Evolutionary conservation across 495 filamentous ascomycete species (phyloP), one percentile per base, ranked within the genome.

Genomic region (Cryomyces minteri): DNA sequence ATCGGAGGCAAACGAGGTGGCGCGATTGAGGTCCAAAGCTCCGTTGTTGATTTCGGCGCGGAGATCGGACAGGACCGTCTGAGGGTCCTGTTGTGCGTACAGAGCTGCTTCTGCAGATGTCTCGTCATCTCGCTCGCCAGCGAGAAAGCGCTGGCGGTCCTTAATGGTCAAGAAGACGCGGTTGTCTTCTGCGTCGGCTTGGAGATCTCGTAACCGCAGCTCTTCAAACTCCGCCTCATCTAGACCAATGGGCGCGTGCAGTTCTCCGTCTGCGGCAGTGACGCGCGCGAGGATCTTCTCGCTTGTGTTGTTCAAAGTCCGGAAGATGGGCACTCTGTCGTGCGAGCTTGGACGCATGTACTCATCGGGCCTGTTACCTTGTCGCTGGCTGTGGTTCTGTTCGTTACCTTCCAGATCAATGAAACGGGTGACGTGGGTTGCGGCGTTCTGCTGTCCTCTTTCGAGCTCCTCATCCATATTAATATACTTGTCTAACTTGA

Each of bases 361-460:
- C 14, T 78, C 55, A 55, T 95, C 88, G 32, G 84, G 82, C 40
- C 76, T 68, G 58, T 96, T 96, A 38, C 88, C 88, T 52, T 75
- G 69, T 48, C 65, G 72, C 55, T 81, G 74, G 51, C 73, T 82
- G 57, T 93, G 72, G 55, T 96, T 84, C 55, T 83, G 82, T 62
- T 96, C 90, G 56, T 98, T 98, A 31, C 80, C 90, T 56, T 87
- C 84, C 32, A 98, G 55, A 62, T 98, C 81, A 44, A 96, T 84
- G 47, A 88, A 85, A 55, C 86, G 76, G 0, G 90, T 92, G 12
- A 98, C 72, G 48, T 82, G 68, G 11, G 53, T 46, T 28, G 72
- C 60, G 5, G 67, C 64, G 14, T 72, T 67, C 30, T 74, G 63
- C 33, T 69, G 66, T 46, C 66, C 68, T 18, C 59, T 49, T 9